Evolutionary conservation across 345 rosid genomes (phyloP).

Genomic region (Citrus trifoliata): DNA sequence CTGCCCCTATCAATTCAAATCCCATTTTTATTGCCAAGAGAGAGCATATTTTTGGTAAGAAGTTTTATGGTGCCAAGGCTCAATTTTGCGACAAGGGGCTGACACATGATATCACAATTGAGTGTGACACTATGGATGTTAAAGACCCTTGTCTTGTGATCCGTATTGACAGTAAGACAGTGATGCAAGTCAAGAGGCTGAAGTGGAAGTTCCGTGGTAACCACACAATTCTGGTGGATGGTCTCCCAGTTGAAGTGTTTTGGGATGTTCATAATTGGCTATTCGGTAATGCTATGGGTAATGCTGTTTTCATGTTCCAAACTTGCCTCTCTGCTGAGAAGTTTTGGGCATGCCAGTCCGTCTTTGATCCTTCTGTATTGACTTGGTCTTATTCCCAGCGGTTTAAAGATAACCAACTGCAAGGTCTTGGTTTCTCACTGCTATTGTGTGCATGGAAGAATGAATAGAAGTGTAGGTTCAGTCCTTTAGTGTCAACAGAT

Average conservation of each 20-base stretch:
- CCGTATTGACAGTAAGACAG: slow-evolving; percentile 70
- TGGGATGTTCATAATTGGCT: slow-evolving; percentile 98
- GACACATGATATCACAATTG: slow-evolving; percentile 66
- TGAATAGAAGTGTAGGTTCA: slow-evolving; percentile 39
- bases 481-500: slow-evolving; percentile 8
- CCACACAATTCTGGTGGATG: slow-evolving; percentile 78
- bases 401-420: slow-evolving; percentile 49
- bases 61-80: slow-evolving; percentile 62
- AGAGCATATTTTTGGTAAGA: slow-evolving; percentile 86
- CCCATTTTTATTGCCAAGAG: slow-evolving; percentile 62
- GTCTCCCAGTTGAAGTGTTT: slow-evolving; percentile 72
- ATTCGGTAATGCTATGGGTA: slow-evolving; percentile 68
- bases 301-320: slow-evolving; percentile 92
- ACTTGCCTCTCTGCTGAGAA: slow-evolving; percentile 49
- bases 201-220: slow-evolving; percentile 97
- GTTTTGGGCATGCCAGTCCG: slow-evolving; percentile 35
- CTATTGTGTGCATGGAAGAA: slow-evolving; percentile 67
- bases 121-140: slow-evolving; percentile 62
- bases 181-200: slow-evolving; percentile 77
- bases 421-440: slow-evolving; percentile 69
- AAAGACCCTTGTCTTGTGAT: slow-evolving; percentile 74
- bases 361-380: slow-evolving; percentile 42
- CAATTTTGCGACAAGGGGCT: slow-evolving; percentile 67
- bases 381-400: slow-evolving; percentile 46
- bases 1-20: slow-evolving; percentile 29